Conservation (phyloP, 1,139 yeast genomes). For the Sugiyamaella grinbergsii region DNA sequence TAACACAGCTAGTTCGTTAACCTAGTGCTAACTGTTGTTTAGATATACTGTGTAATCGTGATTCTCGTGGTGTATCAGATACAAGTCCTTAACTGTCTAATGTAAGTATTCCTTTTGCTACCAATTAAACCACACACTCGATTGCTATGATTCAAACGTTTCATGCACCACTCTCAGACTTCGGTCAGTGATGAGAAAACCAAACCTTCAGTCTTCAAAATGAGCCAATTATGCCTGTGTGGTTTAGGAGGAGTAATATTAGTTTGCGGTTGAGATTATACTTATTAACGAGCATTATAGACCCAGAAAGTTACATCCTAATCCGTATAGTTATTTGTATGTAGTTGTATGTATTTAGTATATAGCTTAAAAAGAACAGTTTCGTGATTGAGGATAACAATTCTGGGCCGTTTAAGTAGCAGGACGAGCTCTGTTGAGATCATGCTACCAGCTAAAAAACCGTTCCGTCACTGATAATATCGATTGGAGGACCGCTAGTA, state of each 20-base stretch:
- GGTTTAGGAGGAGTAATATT: neutral
- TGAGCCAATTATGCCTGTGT: constrained; percentile 30
- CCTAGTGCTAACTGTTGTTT: neutral
- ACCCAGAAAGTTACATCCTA: neutral
- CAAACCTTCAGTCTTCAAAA: constrained; percentile 43
- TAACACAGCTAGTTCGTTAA: neutral
- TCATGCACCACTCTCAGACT: constrained; percentile 44
- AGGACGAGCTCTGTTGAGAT: neutral
- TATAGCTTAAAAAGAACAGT: too few relatives aligned
- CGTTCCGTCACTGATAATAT: constrained; percentile 59
- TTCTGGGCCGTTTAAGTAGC: too few relatives aligned
- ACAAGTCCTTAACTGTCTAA: too few relatives aligned
- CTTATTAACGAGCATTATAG: neutral
- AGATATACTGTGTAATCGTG: neutral
- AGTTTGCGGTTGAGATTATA: neutral
- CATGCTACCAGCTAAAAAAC: constrained; percentile 46
- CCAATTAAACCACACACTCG: neutral
- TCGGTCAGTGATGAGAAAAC: constrained; percentile 35
- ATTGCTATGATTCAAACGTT: constrained; percentile 37
- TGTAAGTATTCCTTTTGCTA: constrained; percentile 1
- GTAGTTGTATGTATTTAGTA: too few relatives aligned
- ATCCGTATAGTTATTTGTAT: neutral
- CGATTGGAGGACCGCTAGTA: constrained; percentile 61
- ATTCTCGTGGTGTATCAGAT: too few relatives aligned
- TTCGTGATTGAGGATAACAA: too few relatives aligned